Conservation (phyloP, 2,329 filamentous ascomycete species). For the Gliomastix tumulicola region DNA sequence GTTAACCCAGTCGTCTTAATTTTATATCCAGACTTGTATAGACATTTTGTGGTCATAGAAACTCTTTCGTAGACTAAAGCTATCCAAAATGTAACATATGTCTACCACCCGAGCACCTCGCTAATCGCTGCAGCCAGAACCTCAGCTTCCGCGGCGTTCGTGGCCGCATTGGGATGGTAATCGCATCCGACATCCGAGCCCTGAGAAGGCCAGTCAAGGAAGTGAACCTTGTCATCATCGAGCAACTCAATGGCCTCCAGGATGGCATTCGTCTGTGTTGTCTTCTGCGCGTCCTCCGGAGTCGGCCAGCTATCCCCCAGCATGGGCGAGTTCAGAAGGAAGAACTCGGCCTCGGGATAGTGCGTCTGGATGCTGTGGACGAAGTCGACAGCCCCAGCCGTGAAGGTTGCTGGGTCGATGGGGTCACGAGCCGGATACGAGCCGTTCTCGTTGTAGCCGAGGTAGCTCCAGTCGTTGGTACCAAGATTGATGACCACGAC, state of each 20-base stretch:
- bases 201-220: conserved; percentile 34
- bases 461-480: conserved; percentile 34
- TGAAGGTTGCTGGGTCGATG: conserved; percentile 17
- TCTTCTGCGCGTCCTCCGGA: conserved; percentile 26
- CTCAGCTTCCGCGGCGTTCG: conserved; percentile 20
- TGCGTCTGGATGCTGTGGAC: conserved; percentile 21
- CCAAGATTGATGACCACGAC: conserved; percentile 35
- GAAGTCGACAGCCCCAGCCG: conserved; percentile 19
- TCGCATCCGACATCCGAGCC: conserved; percentile 31
- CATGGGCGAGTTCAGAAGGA: conserved; percentile 31
- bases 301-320: conserved; percentile 27
- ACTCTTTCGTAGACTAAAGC: too few species aligned
- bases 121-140: conserved; percentile 18
- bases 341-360: conserved; percentile 26
- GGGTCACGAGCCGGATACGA: conserved; percentile 16
- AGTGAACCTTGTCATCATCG: conserved; percentile 16
- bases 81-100: too few species aligned
- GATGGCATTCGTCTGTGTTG: conserved; percentile 23
- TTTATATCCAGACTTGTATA: too few species aligned
- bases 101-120: conserved; percentile 7
- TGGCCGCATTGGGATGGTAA: conserved; percentile 31
- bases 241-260: conserved; percentile 22
- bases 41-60: too few species aligned
- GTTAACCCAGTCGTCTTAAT: too few species aligned
- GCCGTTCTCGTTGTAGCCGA: too few species aligned